phyloP scores from a whole-genome alignment of 2,329 filamentous ascomycete species.

The Purpureocillium takamizusanense region DNA sequence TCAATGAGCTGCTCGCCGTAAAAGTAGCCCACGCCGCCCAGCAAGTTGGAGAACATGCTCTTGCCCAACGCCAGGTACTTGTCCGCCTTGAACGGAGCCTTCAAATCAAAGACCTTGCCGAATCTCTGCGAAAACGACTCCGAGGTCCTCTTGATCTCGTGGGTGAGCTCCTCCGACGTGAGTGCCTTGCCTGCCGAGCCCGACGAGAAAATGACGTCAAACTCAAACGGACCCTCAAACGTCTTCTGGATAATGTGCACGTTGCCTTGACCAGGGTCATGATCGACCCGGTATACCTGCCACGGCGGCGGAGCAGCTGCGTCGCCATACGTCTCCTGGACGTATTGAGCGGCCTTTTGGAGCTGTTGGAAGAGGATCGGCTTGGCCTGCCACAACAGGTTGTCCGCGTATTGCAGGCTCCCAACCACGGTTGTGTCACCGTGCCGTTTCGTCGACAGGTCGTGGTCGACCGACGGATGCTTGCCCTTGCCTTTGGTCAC shows the following conservation, averaged over 20 bases:
- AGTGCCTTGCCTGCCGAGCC: constrained; percentile 51
- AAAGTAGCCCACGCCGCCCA: constrained; percentile 94
- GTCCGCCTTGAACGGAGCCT: constrained; percentile 64
- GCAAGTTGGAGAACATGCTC: constrained; percentile 86
- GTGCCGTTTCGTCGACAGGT: constrained; percentile 58
- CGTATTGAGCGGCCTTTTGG: constrained; percentile 38
- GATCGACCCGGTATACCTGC: constrained; percentile 72
- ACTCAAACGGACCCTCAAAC: constrained; percentile 84
- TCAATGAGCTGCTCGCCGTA: constrained; percentile 83
- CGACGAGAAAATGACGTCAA: constrained; percentile 86
- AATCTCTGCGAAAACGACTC: constrained; percentile 69
- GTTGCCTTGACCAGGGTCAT: constrained; percentile 64
- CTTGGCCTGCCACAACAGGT: constrained; percentile 80
- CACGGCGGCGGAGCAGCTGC: constrained; percentile 74
- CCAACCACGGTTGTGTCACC: constrained; percentile 68
- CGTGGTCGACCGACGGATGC: constrained; percentile 55
- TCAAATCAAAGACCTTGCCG: constrained; percentile 52
- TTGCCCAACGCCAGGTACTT: constrained; percentile 75
- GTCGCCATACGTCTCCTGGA: constrained; percentile 37
- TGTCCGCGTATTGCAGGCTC: constrained; percentile 56
- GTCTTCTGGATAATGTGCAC: constrained; percentile 84
- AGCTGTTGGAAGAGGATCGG: constrained; percentile 47
- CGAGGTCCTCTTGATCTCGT: constrained; percentile 57
- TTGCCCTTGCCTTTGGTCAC: constrained; percentile 62
- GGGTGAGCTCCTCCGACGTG: constrained; percentile 55